Evolutionary conservation across 1,284 basidiomycete genomes (phyloP).

Genomic region (Marasmius fiardii): DNA sequence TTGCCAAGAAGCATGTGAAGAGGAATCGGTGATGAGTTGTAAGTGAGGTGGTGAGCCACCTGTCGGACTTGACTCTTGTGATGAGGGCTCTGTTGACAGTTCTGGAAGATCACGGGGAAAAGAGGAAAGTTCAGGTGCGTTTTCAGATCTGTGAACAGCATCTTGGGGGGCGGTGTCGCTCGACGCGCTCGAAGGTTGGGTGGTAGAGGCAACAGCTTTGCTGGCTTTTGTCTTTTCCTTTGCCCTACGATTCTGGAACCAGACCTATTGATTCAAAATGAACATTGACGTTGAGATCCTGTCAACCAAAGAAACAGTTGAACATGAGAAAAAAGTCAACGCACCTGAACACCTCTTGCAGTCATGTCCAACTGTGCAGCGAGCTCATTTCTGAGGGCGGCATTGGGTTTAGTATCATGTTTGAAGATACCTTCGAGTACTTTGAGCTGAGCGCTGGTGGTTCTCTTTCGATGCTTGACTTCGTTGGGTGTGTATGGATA

Average conservation of each 20-base stretch:
- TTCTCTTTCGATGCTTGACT: slow-evolving; percentile 88
- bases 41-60: slow-evolving; percentile 34
- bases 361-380: slow-evolving; percentile 87
- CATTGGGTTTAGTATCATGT: slow-evolving; percentile 87
- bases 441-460: slow-evolving; percentile 79
- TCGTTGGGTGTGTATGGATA: slow-evolving; percentile 85
- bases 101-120: slow-evolving; percentile 21
- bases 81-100: slow-evolving; percentile 17
- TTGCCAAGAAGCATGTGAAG: slow-evolving; percentile 35
- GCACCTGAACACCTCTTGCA: slow-evolving; percentile 87
- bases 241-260: slow-evolving; percentile 90
- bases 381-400: slow-evolving; percentile 72
- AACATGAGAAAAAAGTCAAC: slow-evolving; percentile 24
- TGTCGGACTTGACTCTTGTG: slow-evolving; percentile 27
- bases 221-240: slow-evolving; percentile 69
- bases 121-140: slow-evolving; percentile 15
- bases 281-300: slow-evolving; percentile 20
- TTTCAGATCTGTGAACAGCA: slow-evolving; percentile 19
- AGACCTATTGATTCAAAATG: slow-evolving; percentile 49
- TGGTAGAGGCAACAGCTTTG: slow-evolving; percentile 26
- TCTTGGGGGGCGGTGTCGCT: slow-evolving; percentile 16
- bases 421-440: slow-evolving; percentile 85
- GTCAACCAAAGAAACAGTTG: slow-evolving; percentile 7
- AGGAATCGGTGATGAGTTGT: slow-evolving; percentile 34
- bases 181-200: slow-evolving; percentile 17